Percentiles rank a stretch among this genome's conserved stretches.
phyloP scores from a whole-genome alignment of 176 grass and related monocot genomes.

The Pontederia paniculata region DNA sequence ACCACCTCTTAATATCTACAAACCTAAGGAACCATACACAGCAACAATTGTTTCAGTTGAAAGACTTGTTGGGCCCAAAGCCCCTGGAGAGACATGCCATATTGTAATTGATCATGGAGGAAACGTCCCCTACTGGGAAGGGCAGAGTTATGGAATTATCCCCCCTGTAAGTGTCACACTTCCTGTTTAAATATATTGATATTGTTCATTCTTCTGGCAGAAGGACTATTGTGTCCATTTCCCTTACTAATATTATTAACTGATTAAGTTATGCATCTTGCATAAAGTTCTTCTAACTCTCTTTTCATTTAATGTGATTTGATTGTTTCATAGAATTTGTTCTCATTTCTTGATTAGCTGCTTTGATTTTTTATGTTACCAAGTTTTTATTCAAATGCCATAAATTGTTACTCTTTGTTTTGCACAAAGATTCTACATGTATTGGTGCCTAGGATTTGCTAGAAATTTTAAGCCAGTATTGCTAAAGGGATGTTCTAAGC shows the following conservation, averaged over 20 bases:
- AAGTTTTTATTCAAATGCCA: not conserved
- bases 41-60: constrained; percentile 75
- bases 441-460: not conserved
- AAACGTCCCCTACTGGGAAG: constrained; percentile 94
- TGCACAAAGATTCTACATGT: not conserved
- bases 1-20: constrained; percentile 71
- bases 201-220: not conserved
- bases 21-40: constrained; percentile 58
- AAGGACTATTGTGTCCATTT: too few species aligned
- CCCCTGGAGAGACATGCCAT: constrained; percentile 87
- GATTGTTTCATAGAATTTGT: not conserved
- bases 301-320: not conserved
- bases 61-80: constrained; percentile 72
- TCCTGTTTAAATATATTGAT: constrained; percentile 1
- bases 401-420: not conserved
- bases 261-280: too few species aligned
- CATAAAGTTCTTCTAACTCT: not conserved
- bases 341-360: not conserved
- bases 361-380: not conserved
- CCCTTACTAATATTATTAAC: too few species aligned
- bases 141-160: constrained; percentile 87
- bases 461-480: not conserved
- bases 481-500: not conserved
- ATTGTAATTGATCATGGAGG: constrained; percentile 88
- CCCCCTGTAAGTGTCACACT: constrained; percentile 46